phyloP scores from a whole-genome alignment of 331 rosid genomes.

The Arachis monticola region DNA sequence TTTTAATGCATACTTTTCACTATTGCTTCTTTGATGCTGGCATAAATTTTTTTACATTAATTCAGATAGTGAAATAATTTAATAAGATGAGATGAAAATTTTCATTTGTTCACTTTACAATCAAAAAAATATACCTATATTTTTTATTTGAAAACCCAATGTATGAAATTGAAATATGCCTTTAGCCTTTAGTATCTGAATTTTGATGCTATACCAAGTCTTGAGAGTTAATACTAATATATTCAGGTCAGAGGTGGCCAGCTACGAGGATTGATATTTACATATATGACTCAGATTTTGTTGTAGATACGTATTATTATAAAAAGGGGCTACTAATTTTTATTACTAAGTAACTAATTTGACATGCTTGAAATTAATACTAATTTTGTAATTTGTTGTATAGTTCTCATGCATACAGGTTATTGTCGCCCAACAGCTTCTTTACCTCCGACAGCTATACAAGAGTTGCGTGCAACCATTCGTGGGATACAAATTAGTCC shows the following conservation, averaged over 20 bases:
- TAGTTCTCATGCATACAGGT: conserved; percentile 98
- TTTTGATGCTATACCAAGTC: not conserved
- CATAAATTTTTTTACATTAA: not conserved
- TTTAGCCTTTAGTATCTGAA: conserved; percentile 5
- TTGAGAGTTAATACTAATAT: no score
- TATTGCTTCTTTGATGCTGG: not conserved
- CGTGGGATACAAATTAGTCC: conserved; percentile 63
- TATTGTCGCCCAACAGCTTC: conserved; percentile 98
- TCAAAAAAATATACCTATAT: not conserved
- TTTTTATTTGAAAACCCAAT: no score
- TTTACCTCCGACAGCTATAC: conserved; percentile 83
- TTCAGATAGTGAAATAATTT: not conserved
- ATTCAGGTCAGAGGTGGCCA: not conserved
- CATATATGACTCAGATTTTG: conserved; percentile 94
- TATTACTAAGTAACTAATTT: conserved; percentile 29
- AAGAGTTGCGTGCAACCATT: conserved; percentile 80
- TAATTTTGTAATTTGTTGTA: conserved; percentile 45
- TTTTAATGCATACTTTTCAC: not conserved
- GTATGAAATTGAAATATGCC: not conserved
- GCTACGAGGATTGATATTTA: conserved; percentile 97
- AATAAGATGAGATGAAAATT: conserved; percentile 23
- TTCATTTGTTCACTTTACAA: not conserved
- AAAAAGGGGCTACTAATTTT: conserved; percentile 10
- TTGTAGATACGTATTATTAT: conserved; percentile 68
- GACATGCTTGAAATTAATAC: conserved; percentile 32